Evolutionary conservation across 345 rosid species (phyloP).

Genomic region (Stellera chamaejasme): DNA sequence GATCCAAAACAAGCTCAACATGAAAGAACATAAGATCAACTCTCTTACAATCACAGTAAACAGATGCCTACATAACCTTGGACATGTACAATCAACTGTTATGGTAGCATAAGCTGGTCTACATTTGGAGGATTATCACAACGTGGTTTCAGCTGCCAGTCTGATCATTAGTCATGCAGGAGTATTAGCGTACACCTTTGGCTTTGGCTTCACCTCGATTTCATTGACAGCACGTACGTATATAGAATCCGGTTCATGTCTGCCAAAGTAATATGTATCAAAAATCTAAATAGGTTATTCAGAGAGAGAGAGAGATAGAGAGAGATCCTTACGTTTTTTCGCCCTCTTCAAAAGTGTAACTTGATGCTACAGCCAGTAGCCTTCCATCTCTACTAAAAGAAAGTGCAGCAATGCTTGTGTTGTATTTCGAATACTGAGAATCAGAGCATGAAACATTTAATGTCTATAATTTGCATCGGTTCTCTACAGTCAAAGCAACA

Average conservation of each 20-base stretch:
- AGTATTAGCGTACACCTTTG: slow-evolving; percentile 73
- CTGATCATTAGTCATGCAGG: slow-evolving; percentile 31
- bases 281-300: neutral
- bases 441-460: slow-evolving; percentile 4
- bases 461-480: neutral
- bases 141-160: too few relatives aligned
- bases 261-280: slow-evolving; percentile 28
- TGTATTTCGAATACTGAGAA: slow-evolving; percentile 85
- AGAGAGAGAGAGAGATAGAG: slow-evolving; percentile 4
- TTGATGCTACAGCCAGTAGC: slow-evolving; percentile 91
- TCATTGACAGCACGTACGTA: slow-evolving; percentile 81
- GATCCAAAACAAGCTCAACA: too few relatives aligned
- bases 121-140: too few relatives aligned
- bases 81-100: neutral
- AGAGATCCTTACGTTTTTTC: slow-evolving; percentile 66
- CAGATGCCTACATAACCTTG: neutral
- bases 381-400: slow-evolving; percentile 98
- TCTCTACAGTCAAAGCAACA: neutral
- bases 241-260: slow-evolving; percentile 91
- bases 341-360: slow-evolving; percentile 97
- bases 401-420: slow-evolving; percentile 83
- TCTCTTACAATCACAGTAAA: neutral
- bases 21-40: too few relatives aligned
- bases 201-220: slow-evolving; percentile 96
- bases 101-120: neutral